Conservation (phyloP, 2,329 filamentous ascomycete species). For the Colletotrichum tropicale region DNA sequence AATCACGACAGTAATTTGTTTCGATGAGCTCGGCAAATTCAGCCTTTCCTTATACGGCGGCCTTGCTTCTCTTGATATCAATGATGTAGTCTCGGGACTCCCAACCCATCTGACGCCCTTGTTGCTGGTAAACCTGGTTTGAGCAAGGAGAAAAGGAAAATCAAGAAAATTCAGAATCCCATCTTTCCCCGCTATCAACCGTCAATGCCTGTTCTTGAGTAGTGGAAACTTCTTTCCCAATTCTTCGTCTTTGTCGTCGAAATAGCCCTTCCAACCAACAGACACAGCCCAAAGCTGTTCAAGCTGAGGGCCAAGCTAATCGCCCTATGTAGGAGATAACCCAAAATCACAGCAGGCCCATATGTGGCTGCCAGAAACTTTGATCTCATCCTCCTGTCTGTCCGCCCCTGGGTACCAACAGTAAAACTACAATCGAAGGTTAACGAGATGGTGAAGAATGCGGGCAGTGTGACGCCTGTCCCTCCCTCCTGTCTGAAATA, state of each 20-base stretch:
- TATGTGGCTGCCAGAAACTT: background rate
- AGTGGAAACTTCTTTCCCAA: background rate
- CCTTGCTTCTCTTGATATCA: slow-evolving; percentile 7
- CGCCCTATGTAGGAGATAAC: background rate
- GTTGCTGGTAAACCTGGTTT: slow-evolving; percentile 7
- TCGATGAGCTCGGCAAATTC: background rate
- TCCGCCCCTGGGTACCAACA: background rate
- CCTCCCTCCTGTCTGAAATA: background rate
- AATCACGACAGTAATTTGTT: background rate
- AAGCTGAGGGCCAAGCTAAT: background rate
- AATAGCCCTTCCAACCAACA: background rate
- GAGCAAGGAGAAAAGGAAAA: background rate
- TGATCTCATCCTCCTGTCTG: background rate
- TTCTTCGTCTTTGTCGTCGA: background rate
- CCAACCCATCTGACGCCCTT: slow-evolving; percentile 8
- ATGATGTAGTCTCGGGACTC: slow-evolving; percentile 3
- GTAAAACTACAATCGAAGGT: slow-evolving; percentile 13
- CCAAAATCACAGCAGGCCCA: background rate
- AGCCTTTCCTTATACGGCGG: background rate
- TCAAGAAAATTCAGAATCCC: background rate
- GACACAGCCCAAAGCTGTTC: background rate
- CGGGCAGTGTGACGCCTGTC: background rate
- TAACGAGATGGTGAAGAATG: slow-evolving; percentile 7
- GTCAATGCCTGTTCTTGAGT: background rate
- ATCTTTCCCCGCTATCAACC: background rate